Percentiles rank a stretch among this genome's conserved stretches.
phyloP scores from a whole-genome alignment of 768 basidiomycete genomes.

The Lactifluus piperatus region DNA sequence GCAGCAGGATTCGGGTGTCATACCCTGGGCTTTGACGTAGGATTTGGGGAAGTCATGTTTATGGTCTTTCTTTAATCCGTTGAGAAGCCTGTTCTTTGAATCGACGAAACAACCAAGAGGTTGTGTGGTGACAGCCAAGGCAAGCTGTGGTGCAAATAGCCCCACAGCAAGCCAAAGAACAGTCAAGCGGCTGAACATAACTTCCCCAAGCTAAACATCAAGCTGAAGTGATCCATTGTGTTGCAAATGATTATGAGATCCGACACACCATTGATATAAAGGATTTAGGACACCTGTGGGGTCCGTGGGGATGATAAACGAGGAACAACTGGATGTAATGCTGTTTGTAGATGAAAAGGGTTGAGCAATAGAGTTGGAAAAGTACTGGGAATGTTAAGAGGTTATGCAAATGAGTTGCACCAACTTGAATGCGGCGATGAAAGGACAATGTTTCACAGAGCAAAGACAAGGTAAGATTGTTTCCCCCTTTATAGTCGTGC shows the following conservation, averaged over 20 bases:
- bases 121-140: background rate
- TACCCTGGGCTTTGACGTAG: background rate
- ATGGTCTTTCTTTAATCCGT: background rate
- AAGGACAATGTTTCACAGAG: no score
- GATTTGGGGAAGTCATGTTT: background rate
- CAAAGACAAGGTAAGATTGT: no score
- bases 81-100: background rate
- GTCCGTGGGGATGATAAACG: background rate
- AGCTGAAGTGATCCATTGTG: background rate
- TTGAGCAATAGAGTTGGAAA: background rate
- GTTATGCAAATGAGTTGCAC: background rate
- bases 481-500: no score
- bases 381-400: background rate
- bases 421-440: background rate
- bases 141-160: background rate
- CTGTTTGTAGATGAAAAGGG: background rate
- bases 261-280: background rate
- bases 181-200: background rate
- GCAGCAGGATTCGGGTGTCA: background rate
- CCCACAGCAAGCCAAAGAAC: background rate
- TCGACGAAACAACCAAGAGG: background rate
- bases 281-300: background rate
- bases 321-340: background rate
- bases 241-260: background rate
- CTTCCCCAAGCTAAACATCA: background rate